These are phyloP conservation scores for Stagonosporopsis chrysanthemi DNA, from an alignment of 2,329 filamentous ascomycete species.

Conservation along the genomic window DNA sequence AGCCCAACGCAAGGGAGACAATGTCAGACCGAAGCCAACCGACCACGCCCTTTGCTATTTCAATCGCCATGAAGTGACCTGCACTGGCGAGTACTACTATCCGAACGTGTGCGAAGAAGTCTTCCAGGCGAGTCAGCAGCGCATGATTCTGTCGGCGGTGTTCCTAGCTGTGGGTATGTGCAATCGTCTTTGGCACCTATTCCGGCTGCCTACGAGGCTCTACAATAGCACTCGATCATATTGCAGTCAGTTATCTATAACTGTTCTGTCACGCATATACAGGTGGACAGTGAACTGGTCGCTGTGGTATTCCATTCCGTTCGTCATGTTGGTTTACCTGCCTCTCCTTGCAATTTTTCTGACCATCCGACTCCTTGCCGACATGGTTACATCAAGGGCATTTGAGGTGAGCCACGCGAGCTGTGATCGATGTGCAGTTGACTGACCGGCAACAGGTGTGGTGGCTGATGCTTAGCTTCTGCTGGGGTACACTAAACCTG, in stretches of 20 bases:
- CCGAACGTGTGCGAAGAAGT: neutral
- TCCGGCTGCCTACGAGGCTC: neutral
- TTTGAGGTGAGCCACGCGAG: slow-evolving; percentile 10
- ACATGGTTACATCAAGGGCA: slow-evolving; percentile 12
- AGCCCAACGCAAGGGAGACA: neutral
- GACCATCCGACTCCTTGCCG: slow-evolving; percentile 4
- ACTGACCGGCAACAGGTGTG: slow-evolving; percentile 6
- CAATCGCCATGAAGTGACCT: slow-evolving; percentile 1
- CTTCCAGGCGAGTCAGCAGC: slow-evolving; percentile 10
- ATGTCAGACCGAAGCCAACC: slow-evolving; percentile 5
- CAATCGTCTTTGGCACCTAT: slow-evolving; percentile 14
- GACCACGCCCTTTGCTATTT: slow-evolving; percentile 6
- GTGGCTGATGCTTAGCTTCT: slow-evolving; percentile 17
- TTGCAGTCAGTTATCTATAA: neutral
- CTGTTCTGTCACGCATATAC: neutral
- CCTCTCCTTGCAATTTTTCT: slow-evolving; percentile 5
- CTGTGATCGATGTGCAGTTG: neutral
- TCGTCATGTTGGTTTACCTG: slow-evolving; percentile 3
- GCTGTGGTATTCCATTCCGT: neutral
- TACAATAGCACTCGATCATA: slow-evolving; percentile 2
- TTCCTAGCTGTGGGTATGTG: slow-evolving; percentile 10
- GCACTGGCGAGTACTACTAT: neutral
- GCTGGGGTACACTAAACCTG: slow-evolving; percentile 15
- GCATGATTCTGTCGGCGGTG: slow-evolving; percentile 8
- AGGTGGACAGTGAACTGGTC: neutral